phyloP scores from a whole-genome alignment of 164 flowering plant species.

The Kalanchoe fedtschenkoi region DNA sequence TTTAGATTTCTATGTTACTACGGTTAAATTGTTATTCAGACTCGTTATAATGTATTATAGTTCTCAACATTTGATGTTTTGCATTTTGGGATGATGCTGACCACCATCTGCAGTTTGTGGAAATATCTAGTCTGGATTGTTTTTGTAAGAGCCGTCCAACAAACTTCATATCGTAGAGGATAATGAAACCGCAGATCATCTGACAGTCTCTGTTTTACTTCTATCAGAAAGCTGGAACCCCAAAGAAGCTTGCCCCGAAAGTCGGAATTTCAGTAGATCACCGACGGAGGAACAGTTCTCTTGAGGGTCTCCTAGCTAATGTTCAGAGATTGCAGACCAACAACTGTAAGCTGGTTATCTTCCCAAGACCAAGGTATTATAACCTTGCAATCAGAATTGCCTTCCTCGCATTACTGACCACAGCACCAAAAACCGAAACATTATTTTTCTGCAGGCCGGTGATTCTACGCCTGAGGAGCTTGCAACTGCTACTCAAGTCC shows the following conservation, averaged over 20 bases:
- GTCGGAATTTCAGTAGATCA: slow-evolving; percentile 76
- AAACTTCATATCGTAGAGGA: too few relatives aligned
- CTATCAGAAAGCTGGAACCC: slow-evolving; percentile 69
- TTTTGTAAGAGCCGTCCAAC: too few relatives aligned
- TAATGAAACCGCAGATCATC: too few relatives aligned
- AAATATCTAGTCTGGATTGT: too few relatives aligned
- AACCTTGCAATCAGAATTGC: neutral
- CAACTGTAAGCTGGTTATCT: slow-evolving; percentile 75
- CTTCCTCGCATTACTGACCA: neutral
- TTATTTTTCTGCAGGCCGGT: slow-evolving; percentile 26
- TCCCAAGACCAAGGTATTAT: slow-evolving; percentile 67
- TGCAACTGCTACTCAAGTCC: slow-evolving; percentile 27
- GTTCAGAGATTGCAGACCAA: slow-evolving; percentile 70
- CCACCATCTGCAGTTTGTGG: too few relatives aligned
- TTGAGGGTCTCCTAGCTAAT: slow-evolving; percentile 69
- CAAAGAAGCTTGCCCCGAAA: slow-evolving; percentile 70
- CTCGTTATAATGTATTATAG: too few relatives aligned
- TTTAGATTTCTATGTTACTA: too few relatives aligned
- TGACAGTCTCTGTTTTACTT: too few relatives aligned
- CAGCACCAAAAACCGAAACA: neutral
- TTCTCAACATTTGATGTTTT: too few relatives aligned
- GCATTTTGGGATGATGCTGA: too few relatives aligned
- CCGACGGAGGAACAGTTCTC: slow-evolving; percentile 57
- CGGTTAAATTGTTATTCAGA: too few relatives aligned
- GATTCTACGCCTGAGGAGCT: slow-evolving; percentile 32